Conservation (phyloP, 1,284 basidiomycete genomes). For the Pascua sp. region DNA sequence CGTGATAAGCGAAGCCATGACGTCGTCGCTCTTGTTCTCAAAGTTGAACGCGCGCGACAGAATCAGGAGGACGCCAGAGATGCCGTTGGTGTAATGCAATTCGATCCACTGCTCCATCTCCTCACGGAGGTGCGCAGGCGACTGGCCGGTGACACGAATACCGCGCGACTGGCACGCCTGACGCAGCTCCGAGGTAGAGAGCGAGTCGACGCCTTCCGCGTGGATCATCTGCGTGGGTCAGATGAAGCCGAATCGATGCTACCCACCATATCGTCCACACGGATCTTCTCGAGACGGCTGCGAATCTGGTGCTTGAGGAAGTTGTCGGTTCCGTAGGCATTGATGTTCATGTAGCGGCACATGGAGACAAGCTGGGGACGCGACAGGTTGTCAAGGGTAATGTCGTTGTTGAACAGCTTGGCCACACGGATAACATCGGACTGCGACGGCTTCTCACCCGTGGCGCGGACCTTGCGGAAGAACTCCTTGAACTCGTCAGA, state of each 20-base stretch:
- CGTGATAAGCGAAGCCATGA: slow-evolving; percentile 79
- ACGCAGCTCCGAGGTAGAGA: slow-evolving; percentile 87
- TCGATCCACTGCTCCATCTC: slow-evolving; percentile 93
- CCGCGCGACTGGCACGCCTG: slow-evolving; percentile 92
- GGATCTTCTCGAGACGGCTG: slow-evolving; percentile 73
- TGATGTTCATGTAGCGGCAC: slow-evolving; percentile 96
- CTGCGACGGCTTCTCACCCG: slow-evolving; percentile 86
- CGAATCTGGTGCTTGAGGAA: slow-evolving; percentile 94
- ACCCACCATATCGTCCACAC: slow-evolving; percentile 72
- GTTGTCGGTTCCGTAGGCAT: slow-evolving; percentile 98
- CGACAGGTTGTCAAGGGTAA: slow-evolving; percentile 95
- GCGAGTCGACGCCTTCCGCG: slow-evolving; percentile 80
- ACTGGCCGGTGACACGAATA: slow-evolving; percentile 80
- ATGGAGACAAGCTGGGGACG: slow-evolving; percentile 95
- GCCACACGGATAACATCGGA: slow-evolving; percentile 91
- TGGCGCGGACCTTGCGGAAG: slow-evolving; percentile 96
- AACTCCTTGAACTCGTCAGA: slow-evolving; percentile 98
- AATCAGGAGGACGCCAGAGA: slow-evolving; percentile 90
- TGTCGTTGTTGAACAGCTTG: slow-evolving; percentile 93
- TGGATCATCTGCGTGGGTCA: slow-evolving; percentile 60
- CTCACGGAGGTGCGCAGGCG: slow-evolving; percentile 76
- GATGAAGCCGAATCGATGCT: no score
- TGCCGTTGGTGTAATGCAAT: slow-evolving; percentile 75
- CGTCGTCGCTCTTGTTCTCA: slow-evolving; percentile 75
- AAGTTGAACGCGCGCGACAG: slow-evolving; percentile 93